Evolutionary conservation across 768 basidiomycete genomes (phyloP).

Genomic region (Boletus sp.): DNA sequence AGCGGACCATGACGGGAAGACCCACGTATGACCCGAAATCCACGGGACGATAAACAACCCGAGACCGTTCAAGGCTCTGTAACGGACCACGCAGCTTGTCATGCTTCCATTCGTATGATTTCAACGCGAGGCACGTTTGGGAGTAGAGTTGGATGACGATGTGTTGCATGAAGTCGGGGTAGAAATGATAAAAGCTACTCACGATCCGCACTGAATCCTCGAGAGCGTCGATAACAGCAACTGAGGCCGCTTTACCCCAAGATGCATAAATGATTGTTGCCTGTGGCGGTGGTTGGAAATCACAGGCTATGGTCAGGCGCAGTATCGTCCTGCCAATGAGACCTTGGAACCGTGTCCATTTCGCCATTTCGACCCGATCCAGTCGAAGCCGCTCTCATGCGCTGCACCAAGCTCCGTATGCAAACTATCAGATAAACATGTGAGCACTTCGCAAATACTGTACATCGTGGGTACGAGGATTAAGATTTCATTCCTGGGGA

Average conservation of each 20-base stretch:
- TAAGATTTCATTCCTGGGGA: conserved; percentile 11
- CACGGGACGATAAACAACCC: not conserved
- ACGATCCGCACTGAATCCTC: not conserved
- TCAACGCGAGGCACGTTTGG: no score
- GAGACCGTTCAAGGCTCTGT: not conserved
- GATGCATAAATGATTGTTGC: conserved; percentile 10
- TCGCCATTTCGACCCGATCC: conserved; percentile 5
- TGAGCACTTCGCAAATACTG: conserved; percentile 1
- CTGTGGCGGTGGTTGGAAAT: conserved; percentile 13
- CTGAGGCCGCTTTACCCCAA: conserved; percentile 4
- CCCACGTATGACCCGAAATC: not conserved
- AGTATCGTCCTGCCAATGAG: conserved; percentile 3
- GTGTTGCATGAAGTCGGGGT: not conserved
- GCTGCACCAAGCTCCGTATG: not conserved
- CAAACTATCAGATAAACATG: conserved; percentile 13
- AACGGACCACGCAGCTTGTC: no score
- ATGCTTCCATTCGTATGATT: not conserved
- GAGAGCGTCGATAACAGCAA: conserved; percentile 3
- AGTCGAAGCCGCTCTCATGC: conserved; percentile 24
- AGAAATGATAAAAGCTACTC: not conserved
- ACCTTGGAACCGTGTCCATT: conserved; percentile 5
- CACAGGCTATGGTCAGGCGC: conserved; percentile 1
- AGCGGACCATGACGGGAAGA: not conserved
- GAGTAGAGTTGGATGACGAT: no score
- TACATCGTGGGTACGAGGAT: conserved; percentile 8